Evolutionary conservation across 2,329 filamentous ascomycete genomes (phyloP).

Genomic region (Colletotrichum kahawae): DNA sequence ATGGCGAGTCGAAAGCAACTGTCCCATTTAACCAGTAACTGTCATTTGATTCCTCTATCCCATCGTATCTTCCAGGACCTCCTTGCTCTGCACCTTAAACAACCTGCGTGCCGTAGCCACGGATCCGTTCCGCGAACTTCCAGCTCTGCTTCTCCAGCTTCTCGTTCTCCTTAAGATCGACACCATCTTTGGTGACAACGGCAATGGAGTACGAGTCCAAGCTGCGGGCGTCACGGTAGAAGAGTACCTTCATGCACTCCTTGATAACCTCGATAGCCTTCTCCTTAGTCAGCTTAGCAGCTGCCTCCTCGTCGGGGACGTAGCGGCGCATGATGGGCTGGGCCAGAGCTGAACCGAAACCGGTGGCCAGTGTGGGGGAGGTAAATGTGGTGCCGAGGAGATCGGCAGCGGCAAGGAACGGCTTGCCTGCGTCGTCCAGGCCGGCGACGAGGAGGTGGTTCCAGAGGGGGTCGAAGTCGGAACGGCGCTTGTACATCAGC

Average conservation of each 20-base stretch:
- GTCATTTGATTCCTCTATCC: conserved; percentile 6
- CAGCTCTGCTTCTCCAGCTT: conserved; percentile 95
- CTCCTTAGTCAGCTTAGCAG: conserved; percentile 74
- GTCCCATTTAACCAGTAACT: conserved; percentile 1
- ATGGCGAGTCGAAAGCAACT: background rate
- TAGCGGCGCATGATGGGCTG: conserved; percentile 87
- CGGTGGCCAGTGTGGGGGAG: conserved; percentile 87
- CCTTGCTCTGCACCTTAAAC: conserved; percentile 42
- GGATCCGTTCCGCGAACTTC: conserved; percentile 95
- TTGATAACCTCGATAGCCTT: conserved; percentile 80
- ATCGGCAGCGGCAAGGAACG: conserved; percentile 92
- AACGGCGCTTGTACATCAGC: conserved; percentile 93
- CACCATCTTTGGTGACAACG: conserved; percentile 85
- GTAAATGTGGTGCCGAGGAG: conserved; percentile 92
- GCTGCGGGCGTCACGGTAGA: conserved; percentile 94
- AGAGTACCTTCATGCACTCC: conserved; percentile 98
- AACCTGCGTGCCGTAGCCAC: conserved; percentile 90
- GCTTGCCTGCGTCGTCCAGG: conserved; percentile 77
- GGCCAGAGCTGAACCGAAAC: conserved; percentile 91
- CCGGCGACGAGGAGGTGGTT: conserved; percentile 93
- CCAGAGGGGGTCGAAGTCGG: conserved; percentile 94
- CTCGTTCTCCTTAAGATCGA: conserved; percentile 83
- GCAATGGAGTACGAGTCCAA: conserved; percentile 91
- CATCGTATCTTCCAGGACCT: background rate
- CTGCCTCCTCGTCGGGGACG: conserved; percentile 83